phyloP scores from a whole-genome alignment of 257 asterid species.

The Rehmannia glutinosa region DNA sequence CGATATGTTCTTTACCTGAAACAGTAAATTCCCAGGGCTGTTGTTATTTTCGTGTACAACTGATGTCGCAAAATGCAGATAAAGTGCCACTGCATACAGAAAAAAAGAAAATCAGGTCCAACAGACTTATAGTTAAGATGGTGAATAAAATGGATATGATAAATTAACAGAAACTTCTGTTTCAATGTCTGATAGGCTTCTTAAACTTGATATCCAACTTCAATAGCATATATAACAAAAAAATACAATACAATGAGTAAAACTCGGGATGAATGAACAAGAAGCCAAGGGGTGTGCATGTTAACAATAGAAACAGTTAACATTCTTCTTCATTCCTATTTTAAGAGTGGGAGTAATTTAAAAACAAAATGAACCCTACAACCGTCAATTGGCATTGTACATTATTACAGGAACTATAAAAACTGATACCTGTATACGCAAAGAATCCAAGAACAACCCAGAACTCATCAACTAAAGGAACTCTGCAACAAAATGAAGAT shows the following conservation, averaged over 20 bases:
- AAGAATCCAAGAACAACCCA: conserved; percentile 86
- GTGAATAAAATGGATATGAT: neutral
- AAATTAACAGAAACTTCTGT: neutral
- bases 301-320: too few relatives aligned
- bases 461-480: conserved; percentile 82
- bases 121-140: too few relatives aligned
- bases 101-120: conserved; percentile 1
- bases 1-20: conserved; percentile 62
- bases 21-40: conserved; percentile 90
- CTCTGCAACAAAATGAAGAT: conserved; percentile 50
- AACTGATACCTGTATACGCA: conserved; percentile 56
- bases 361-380: neutral
- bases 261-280: neutral
- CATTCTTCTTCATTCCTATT: neutral
- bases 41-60: conserved; percentile 85
- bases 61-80: conserved; percentile 84
- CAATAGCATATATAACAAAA: neutral
- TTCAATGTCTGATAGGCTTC: neutral
- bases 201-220: neutral
- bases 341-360: neutral
- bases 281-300: too few relatives aligned
- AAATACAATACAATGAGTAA: neutral
- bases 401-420: neutral
- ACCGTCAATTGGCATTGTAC: neutral
- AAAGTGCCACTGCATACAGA: conserved; percentile 52